Conservation (phyloP, 805 yeast genomes). For the Isabelozyma rhagii region DNA sequence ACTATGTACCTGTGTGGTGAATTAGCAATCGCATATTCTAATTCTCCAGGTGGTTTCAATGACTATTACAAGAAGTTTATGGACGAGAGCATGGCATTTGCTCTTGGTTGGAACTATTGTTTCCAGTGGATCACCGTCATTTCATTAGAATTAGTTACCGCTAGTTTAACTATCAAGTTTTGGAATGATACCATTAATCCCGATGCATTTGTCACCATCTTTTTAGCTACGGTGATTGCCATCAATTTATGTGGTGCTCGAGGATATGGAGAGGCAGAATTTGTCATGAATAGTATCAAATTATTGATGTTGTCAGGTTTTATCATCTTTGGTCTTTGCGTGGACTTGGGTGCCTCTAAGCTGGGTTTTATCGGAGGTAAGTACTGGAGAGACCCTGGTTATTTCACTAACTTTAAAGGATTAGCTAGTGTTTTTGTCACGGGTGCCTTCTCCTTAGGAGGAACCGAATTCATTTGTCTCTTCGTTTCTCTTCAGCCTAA, state of each 20-base stretch:
- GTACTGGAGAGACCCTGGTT: constrained; percentile 37
- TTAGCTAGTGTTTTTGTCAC: constrained; percentile 27
- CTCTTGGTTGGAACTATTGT: constrained; percentile 37
- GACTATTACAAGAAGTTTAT: constrained; percentile 27
- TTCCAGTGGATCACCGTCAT: constrained; percentile 25
- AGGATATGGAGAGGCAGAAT: constrained; percentile 29
- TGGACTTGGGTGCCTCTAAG: constrained; percentile 20
- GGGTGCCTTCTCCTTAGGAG: constrained; percentile 31
- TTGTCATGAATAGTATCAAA: constrained; percentile 23
- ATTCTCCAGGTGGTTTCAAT: constrained; percentile 26
- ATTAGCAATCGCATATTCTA: constrained; percentile 22
- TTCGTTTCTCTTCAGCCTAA: constrained; percentile 26
- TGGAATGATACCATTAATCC: constrained; percentile 16
- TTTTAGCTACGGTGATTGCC: constrained; percentile 16
- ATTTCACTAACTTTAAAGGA: constrained; percentile 26
- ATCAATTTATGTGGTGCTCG: constrained; percentile 24
- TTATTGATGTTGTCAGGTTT: constrained; percentile 23
- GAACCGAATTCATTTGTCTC: constrained; percentile 30
- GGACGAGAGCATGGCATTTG: constrained; percentile 36
- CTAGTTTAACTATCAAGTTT: constrained; percentile 23
- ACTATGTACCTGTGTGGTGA: constrained; percentile 27
- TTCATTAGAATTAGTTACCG: constrained; percentile 23
- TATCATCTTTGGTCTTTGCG: constrained; percentile 23
- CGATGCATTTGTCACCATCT: constrained; percentile 20
- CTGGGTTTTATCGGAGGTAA: constrained; percentile 35